Conservation (phyloP, 768 basidiomycete genomes). For the Brasilioporus rufonigricans region DNA sequence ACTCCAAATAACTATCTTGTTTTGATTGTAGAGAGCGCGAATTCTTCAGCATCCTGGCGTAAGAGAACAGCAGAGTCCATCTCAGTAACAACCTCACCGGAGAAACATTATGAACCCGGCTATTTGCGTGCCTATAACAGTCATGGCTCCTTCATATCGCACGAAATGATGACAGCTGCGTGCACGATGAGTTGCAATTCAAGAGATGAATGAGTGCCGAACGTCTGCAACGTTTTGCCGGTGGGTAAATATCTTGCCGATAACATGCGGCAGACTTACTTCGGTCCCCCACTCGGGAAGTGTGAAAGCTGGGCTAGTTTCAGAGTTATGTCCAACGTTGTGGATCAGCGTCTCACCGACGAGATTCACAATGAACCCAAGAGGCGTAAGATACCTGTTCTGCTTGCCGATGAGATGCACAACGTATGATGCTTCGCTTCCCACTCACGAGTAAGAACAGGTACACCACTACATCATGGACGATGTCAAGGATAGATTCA, state of each 20-base stretch:
- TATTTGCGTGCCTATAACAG: slow-evolving; percentile 38
- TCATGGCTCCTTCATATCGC: slow-evolving; percentile 49
- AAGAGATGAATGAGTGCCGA: neutral
- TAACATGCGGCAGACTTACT: slow-evolving; percentile 5
- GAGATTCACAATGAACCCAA: slow-evolving; percentile 60
- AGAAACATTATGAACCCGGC: slow-evolving; percentile 45
- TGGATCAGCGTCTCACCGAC: slow-evolving; percentile 23
- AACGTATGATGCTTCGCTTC: neutral
- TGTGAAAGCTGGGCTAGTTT: slow-evolving; percentile 11
- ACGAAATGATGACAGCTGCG: slow-evolving; percentile 46
- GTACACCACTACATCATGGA: slow-evolving; percentile 26
- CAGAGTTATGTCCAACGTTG: neutral
- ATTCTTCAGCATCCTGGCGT: slow-evolving; percentile 8
- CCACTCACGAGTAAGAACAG: slow-evolving; percentile 38
- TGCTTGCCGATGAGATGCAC: slow-evolving; percentile 20
- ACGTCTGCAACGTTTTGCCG: slow-evolving; percentile 8
- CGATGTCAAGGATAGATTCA: neutral
- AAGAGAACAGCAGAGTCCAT: neutral
- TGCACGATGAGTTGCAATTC: neutral
- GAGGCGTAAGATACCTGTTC: slow-evolving; percentile 65
- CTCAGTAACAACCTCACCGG: slow-evolving; percentile 29
- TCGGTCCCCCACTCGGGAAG: slow-evolving; percentile 13
- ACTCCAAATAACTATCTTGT: slow-evolving; percentile 7
- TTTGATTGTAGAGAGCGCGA: slow-evolving; percentile 1
- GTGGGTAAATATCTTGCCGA: neutral